A percentile compares a stretch with the other conserved stretches of the same genome.
phyloP scores from a whole-genome alignment of 768 basidiomycete species.

The Serendipita sp. region DNA sequence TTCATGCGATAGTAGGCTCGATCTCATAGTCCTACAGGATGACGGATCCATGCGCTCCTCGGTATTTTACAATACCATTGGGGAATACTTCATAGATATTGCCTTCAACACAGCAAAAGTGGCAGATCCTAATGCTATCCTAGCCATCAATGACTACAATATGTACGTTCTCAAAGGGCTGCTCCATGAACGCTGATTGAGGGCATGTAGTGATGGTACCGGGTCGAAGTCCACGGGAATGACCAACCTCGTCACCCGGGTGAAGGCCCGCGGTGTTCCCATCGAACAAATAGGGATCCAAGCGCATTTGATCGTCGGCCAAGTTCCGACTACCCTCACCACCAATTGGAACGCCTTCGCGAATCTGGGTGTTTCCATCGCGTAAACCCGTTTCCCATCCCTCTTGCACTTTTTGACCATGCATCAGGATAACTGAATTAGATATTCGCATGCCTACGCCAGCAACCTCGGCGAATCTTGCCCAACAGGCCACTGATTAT shows the following conservation, averaged over 20 bases:
- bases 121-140: constrained; percentile 39
- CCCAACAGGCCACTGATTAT: constrained; percentile 26
- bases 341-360: neutral
- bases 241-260: constrained; percentile 33
- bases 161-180: neutral
- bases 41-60: constrained; percentile 31
- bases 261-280: constrained; percentile 32
- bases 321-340: constrained; percentile 30
- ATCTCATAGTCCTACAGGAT: neutral
- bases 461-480: constrained; percentile 6
- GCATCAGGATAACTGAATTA: constrained; percentile 26
- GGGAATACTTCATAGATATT: constrained; percentile 31
- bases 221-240: constrained; percentile 43
- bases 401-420: neutral
- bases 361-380: neutral
- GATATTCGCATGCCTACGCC: constrained; percentile 22
- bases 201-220: constrained; percentile 8
- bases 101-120: constrained; percentile 37
- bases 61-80: constrained; percentile 38
- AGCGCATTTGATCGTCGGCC: constrained; percentile 36
- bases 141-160: constrained; percentile 15
- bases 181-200: neutral
- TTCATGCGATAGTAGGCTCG: neutral
- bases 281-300: constrained; percentile 40
- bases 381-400: neutral